phyloP scores from a whole-genome alignment of 208 protist species.

The Crithidia acanthocephali region DNA sequence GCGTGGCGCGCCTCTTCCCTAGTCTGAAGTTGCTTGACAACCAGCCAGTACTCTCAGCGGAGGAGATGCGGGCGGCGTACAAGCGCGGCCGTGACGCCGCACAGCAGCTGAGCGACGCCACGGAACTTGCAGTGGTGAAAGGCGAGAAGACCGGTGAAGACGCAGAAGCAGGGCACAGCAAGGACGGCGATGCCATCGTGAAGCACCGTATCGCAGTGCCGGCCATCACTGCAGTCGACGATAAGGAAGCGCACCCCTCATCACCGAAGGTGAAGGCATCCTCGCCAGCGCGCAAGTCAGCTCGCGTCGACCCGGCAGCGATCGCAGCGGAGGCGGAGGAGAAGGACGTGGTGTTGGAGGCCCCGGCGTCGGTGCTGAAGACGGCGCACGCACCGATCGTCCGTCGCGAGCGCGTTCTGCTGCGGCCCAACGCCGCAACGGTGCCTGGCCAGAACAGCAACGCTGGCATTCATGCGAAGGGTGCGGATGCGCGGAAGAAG shows the following conservation, averaged over 20 bases:
- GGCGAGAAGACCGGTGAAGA: background rate
- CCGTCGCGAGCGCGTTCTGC: slow-evolving; percentile 60
- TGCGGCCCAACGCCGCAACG: slow-evolving; percentile 6
- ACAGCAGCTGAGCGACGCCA: background rate
- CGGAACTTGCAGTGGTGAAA: background rate
- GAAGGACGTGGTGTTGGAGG: slow-evolving; percentile 63
- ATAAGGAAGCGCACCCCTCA: background rate
- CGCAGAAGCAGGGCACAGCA: background rate
- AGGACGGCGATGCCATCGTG: no score
- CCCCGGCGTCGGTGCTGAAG: slow-evolving; percentile 40
- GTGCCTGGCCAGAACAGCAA: background rate
- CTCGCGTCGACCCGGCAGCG: slow-evolving; percentile 18
- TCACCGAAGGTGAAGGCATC: background rate
- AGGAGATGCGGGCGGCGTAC: slow-evolving; percentile 23
- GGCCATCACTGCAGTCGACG: no score
- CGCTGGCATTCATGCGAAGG: background rate
- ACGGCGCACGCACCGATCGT: slow-evolving; percentile 48
- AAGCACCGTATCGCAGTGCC: no score
- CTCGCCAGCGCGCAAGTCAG: slow-evolving; percentile 9
- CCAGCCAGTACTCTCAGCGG: slow-evolving; percentile 33
- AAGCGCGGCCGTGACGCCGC: slow-evolving; percentile 15
- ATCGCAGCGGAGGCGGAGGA: slow-evolving; percentile 43
- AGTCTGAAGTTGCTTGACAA: slow-evolving; percentile 54
- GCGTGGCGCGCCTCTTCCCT: slow-evolving; percentile 37
- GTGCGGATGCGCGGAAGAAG: slow-evolving; percentile 8